Conservation (phyloP, 169 alveolate species). For the Besnoitia besnoiti region DNA sequence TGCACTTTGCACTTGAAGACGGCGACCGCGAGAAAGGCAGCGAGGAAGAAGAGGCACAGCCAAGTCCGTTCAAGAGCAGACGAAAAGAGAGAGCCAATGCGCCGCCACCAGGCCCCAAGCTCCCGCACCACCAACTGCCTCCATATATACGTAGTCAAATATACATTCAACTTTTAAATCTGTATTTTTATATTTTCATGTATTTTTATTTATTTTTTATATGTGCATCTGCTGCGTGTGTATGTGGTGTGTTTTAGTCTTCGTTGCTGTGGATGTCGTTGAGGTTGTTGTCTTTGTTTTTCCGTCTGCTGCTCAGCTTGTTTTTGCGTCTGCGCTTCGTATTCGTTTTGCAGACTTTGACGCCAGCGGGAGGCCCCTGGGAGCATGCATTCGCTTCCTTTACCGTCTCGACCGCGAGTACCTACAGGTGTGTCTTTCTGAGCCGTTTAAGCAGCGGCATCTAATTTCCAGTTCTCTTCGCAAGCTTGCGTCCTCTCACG, state of each 20-base stretch:
- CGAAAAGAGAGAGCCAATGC: neutral
- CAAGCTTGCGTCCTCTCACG: neutral
- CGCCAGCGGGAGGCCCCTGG: neutral
- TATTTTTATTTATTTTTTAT: neutral
- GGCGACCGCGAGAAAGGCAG: too few species aligned
- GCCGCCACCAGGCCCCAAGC: too few species aligned
- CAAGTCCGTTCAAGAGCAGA: too few species aligned
- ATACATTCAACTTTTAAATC: too few species aligned
- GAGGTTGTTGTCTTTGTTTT: neutral
- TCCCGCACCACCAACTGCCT: too few species aligned
- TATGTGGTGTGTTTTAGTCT: neutral
- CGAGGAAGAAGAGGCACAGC: neutral
- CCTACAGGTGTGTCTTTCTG: neutral
- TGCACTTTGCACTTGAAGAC: too few species aligned
- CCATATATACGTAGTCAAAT: too few species aligned
- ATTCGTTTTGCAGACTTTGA: neutral
- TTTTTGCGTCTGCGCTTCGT: neutral
- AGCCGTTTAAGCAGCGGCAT: too few species aligned
- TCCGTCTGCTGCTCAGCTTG: neutral
- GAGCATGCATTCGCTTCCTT: neutral
- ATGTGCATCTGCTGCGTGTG: neutral
- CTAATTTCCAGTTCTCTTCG: too few species aligned
- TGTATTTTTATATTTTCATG: neutral
- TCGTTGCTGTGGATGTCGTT: neutral
- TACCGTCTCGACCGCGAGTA: neutral